Evolutionary conservation across 2,329 filamentous ascomycete species (phyloP), one percentile per base, ranked within the genome.

Genomic region (Stagonosporopsis cucurbitacearum): DNA sequence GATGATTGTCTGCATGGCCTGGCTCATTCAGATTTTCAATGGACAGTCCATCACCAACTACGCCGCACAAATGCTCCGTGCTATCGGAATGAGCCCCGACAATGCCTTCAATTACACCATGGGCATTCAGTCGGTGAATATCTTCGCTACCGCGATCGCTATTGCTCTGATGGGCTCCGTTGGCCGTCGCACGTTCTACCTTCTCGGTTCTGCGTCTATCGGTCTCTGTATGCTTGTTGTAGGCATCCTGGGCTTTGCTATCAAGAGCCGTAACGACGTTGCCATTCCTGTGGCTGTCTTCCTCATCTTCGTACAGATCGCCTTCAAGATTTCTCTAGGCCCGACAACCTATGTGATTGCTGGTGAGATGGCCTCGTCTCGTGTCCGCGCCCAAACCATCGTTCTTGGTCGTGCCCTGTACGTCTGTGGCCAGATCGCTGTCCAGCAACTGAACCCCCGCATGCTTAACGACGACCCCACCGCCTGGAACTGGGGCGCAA

Each of bases 331-430:
- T 15, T 89, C 90, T 0, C 90, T 96, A 39, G 92, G 92, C 23
- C 94, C 92, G 0, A 90, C 96, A 7, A 91, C 88, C 74, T 96
- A 95, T 78, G 93, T 91, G 0, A 84, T 96, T 7, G 90, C 96
- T 3, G 84, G 88, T 1, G 92, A 96, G 74, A 76, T 96, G 20
- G 91, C 91, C 0, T 91, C 91, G 0, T 86, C 89, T 15, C 84
- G 91, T 6, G 82, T 96, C 26, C 89, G 93, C 69, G 91, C 92
- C 78, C 96, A 96, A 81, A 95, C 91, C 0, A 88, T 96, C 30
- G 91, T 92, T 1, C 82, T 96, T 4, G 90, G 88, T 2, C 87
- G 92, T 45, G 88, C 89, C 58, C 41, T 42, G 11, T 80, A 79
- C 65, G 80, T 93, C 66, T 79, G 95, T 20, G 59, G 59, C 8